phyloP scores from a whole-genome alignment of 257 asterid species.

The Perilla frutescens region DNA sequence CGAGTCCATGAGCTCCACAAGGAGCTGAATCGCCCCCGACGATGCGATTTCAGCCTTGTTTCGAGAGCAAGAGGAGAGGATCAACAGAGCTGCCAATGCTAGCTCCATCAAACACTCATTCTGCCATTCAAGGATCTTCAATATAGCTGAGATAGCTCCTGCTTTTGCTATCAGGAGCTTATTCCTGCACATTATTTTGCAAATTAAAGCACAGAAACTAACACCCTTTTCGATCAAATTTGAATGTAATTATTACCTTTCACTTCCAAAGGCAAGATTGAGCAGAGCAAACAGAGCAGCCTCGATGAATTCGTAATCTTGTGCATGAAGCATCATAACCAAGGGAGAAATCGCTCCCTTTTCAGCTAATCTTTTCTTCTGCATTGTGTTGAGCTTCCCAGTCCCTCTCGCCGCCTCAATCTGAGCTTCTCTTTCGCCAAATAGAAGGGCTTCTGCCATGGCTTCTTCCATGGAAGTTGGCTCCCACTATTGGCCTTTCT shows the following conservation, averaged over 20 bases:
- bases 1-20: constrained; percentile 51
- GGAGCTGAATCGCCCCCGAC: constrained; percentile 61
- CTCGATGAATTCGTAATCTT: constrained; percentile 65
- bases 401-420: constrained; percentile 63
- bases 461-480: constrained; percentile 47
- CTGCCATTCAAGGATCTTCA: constrained; percentile 57
- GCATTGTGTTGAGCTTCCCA: constrained; percentile 51
- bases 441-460: constrained; percentile 71
- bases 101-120: constrained; percentile 52
- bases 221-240: neutral
- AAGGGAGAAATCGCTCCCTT: constrained; percentile 58
- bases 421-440: constrained; percentile 59
- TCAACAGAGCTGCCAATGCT: constrained; percentile 64
- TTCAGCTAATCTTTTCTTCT: constrained; percentile 58
- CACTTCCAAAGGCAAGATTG: constrained; percentile 72
- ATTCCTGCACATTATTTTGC: constrained; percentile 55
- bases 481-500: constrained; percentile 22
- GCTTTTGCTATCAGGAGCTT: constrained; percentile 58
- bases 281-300: constrained; percentile 79
- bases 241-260: constrained; percentile 49
- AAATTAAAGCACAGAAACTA: neutral
- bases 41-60: constrained; percentile 70
- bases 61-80: constrained; percentile 66
- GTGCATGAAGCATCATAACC: constrained; percentile 60
- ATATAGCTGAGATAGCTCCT: constrained; percentile 61